Base-by-base conservation (phyloP, 306 rosid genomes). In the Corylus avellana region DNA sequence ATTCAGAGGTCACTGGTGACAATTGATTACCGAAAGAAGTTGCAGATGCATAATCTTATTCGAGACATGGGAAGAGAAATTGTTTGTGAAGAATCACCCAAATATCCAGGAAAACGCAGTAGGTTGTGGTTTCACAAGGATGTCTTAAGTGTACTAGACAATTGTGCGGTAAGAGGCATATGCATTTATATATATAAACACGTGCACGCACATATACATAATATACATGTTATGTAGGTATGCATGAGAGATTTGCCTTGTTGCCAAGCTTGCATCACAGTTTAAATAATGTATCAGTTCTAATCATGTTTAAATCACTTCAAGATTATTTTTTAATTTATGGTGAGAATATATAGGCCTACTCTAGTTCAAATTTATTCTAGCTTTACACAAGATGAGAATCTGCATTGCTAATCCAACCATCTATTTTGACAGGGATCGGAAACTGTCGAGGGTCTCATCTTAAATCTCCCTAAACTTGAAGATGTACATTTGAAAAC, bases 21-120 rank as follows among this genome's bases (percentile, higher is more conserved):
- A 29, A 35, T 81, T 76, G 82, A 76, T 17, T 0, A 0, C 6
- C 63, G 75, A 7, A 69, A 78, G 49, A 58, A 1, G 9, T 57
- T 83, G 4, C n/a, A 1, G 7, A 83, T 78, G 83, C 86, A 83
- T 74, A 77, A 74, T 75, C 70, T 83, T 12, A 9, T 79, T 42
- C 47, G 80, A 77, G 88, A 86, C 22, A 88, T 86, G 88, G 92
- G 88, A 51, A 71, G 88, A 58, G 82, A 75, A 47, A 84, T 88
- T 4, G 73, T 75, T 49, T 76, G 79, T 44, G 42, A 58, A 18
- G 67, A 55, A 8, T 81, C 78, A 0, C 8, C 72, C 0, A 46
- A 76, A 1, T 32, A 77, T 1, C 85, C 64, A 25, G 85, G 8
- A 35, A 67, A 67, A 49, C 77, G 66, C 0, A 81, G 71, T 49